phyloP scores from a whole-genome alignment of 768 basidiomycete genomes.

The Psilocybe cubensis region DNA sequence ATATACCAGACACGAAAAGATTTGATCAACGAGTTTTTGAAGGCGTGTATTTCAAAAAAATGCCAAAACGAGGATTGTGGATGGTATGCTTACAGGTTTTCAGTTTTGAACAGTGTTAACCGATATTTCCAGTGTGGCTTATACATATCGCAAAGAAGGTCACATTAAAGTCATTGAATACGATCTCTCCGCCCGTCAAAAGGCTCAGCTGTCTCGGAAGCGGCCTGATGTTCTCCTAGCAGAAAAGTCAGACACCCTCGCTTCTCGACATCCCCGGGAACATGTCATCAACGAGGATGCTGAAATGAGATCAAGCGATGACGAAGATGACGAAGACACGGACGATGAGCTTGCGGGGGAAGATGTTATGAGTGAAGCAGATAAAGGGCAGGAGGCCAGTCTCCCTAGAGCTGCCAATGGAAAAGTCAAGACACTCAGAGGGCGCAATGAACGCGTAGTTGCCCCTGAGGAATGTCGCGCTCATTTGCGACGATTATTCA shows the following conservation, averaged over 20 bases:
- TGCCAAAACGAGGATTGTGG: slow-evolving; percentile 80
- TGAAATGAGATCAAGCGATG: slow-evolving; percentile 57
- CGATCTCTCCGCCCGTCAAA: slow-evolving; percentile 82
- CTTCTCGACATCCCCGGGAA: slow-evolving; percentile 21
- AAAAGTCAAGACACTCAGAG: slow-evolving; percentile 72
- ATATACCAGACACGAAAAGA: slow-evolving; percentile 89
- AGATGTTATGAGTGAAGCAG: slow-evolving; percentile 29
- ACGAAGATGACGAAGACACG: slow-evolving; percentile 51
- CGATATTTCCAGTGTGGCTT: slow-evolving; percentile 56
- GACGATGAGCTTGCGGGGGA: slow-evolving; percentile 53
- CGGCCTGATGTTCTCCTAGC: slow-evolving; percentile 79
- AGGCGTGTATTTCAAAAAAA: slow-evolving; percentile 63
- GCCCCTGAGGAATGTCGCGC: slow-evolving; percentile 92
- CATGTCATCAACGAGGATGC: slow-evolving; percentile 37
- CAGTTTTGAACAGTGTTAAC: slow-evolving; percentile 3
- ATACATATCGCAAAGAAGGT: slow-evolving; percentile 93
- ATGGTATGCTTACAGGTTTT: slow-evolving; percentile 59
- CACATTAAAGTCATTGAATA: slow-evolving; percentile 94
- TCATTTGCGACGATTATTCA: slow-evolving; percentile 88
- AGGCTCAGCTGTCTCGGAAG: slow-evolving; percentile 56
- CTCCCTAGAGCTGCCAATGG: slow-evolving; percentile 78
- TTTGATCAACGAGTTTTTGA: slow-evolving; percentile 81
- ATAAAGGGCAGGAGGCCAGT: slow-evolving; percentile 22
- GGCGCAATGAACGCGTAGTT: slow-evolving; percentile 89
- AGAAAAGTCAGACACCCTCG: slow-evolving; percentile 43